Evolutionary conservation across 2,329 filamentous ascomycete species (phyloP).

Genomic region (Fusarium sp.): DNA sequence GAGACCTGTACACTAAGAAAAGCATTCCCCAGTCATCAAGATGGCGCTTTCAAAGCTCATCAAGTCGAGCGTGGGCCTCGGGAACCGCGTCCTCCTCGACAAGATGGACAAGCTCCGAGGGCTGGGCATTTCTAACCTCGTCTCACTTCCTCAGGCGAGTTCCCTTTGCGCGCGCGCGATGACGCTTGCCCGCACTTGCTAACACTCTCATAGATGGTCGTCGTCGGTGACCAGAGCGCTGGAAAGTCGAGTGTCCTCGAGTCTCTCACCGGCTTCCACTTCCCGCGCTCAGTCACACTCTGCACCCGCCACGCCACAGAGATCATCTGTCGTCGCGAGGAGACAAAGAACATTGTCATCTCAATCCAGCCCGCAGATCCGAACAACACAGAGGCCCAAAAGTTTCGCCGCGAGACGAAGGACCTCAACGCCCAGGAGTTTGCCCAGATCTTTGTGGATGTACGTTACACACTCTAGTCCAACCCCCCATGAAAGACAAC

Average conservation of each 20-base stretch:
- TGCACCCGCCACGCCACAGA: constrained; percentile 64
- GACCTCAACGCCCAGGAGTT: constrained; percentile 48
- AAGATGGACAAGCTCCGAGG: constrained; percentile 58
- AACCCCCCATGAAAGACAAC: neutral
- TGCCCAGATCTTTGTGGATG: constrained; percentile 54
- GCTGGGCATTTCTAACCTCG: constrained; percentile 51
- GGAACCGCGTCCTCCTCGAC: constrained; percentile 41
- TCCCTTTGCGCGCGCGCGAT: rapidly evolving
- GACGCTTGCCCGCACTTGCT: neutral
- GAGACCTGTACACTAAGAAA: neutral
- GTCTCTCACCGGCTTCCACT: constrained; percentile 64
- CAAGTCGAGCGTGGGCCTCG: constrained; percentile 26
- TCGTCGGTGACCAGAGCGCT: constrained; percentile 86
- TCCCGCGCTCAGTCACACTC: constrained; percentile 57
- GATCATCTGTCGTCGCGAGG: constrained; percentile 57
- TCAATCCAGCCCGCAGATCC: constrained; percentile 51
- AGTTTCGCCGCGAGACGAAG: constrained; percentile 44
- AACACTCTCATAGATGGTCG: constrained; percentile 71
- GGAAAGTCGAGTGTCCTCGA: constrained; percentile 89
- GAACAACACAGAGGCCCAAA: constrained; percentile 11
- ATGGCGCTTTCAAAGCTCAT: constrained; percentile 19
- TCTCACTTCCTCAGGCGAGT: constrained; percentile 66
- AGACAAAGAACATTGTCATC: constrained; percentile 49
- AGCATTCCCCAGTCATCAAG: neutral
- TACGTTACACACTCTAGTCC: constrained; percentile 23